Evolutionary conservation across 129 eudicot genomes (phyloP), one percentile per base, ranked within the genome.

Genomic region (Centrapalus pauciflorus): DNA sequence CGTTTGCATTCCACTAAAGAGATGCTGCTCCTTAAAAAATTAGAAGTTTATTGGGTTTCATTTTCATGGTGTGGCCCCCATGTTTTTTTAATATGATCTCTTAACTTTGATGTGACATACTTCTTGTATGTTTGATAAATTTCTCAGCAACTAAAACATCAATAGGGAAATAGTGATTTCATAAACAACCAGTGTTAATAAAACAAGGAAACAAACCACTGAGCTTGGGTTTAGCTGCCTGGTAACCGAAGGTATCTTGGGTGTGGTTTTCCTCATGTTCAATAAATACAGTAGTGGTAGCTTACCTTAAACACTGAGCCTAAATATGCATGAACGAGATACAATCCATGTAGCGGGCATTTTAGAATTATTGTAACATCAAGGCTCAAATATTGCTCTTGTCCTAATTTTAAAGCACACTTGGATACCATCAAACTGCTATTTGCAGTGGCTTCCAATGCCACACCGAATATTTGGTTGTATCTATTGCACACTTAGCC

Each of bases 301-400:
- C 24, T n/a, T 56, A 56, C 19, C 63, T 56, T 56, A 7, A 56
- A 56, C 21, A 56, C 38, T 2, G 24, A 27, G 24, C 63, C 24
- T 29, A 56, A 29, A 3, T 27, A n/a, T 28, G 2, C 40, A 28
- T n/a, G 21, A 56, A 27, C n/a, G 11, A 1, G 12, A 56, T 16
- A 56, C 27, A 16, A 56, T 56, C 63, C 27, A n/a, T 27, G 23
- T 3, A 27, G 40, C 21, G 41, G 14, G 14, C 63, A 29, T 6
- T 56, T n/a, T n/a, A n/a, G n/a, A n/a, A n/a, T n/a, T n/a, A n/a
- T n/a, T 56, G 38, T 56, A 56, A 56, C 62, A 14, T 29, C 17
- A 27, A 0, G 12, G 24, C 40, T 14, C 13, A 14, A 7, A 6
- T 56, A 56, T 56, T 9, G 8, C 2, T 56, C 5, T 29, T 24